Evolutionary conservation across 768 basidiomycete species (phyloP).

Genomic region (Neoboletus magnificus): DNA sequence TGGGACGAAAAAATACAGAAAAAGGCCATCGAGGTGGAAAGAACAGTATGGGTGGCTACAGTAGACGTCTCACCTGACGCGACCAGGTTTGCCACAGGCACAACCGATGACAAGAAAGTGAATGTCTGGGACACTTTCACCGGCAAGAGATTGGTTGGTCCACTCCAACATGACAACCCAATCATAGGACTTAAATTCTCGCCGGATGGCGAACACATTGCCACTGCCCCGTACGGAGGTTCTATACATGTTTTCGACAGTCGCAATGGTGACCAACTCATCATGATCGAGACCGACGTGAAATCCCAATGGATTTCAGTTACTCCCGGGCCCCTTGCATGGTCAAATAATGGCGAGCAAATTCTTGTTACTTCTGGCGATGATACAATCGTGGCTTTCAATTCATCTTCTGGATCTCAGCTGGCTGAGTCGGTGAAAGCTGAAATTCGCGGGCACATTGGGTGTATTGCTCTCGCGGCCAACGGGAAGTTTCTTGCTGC

Average conservation of each 20-base stretch:
- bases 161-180: neutral
- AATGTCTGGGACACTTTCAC: neutral
- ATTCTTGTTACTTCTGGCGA: neutral
- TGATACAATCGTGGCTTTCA: neutral
- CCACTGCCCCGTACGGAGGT: too few relatives aligned
- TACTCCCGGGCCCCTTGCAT: neutral
- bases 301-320: fast-evolving
- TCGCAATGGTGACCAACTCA: neutral
- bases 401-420: neutral
- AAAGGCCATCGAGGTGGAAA: neutral
- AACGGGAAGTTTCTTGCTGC: neutral
- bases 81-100: neutral
- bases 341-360: neutral
- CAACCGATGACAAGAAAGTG: neutral
- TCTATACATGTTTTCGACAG: neutral
- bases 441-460: too few relatives aligned
- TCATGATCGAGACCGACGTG: neutral
- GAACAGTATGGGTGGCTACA: neutral
- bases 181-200: neutral
- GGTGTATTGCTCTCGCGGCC: neutral
- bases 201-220: neutral
- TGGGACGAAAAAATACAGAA: neutral
- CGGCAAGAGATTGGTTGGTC: neutral
- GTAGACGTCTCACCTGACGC: neutral
- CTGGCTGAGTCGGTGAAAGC: neutral